Base-by-base conservation (phyloP, 768 basidiomycete genomes). In the Pisolithus sp. region DNA sequence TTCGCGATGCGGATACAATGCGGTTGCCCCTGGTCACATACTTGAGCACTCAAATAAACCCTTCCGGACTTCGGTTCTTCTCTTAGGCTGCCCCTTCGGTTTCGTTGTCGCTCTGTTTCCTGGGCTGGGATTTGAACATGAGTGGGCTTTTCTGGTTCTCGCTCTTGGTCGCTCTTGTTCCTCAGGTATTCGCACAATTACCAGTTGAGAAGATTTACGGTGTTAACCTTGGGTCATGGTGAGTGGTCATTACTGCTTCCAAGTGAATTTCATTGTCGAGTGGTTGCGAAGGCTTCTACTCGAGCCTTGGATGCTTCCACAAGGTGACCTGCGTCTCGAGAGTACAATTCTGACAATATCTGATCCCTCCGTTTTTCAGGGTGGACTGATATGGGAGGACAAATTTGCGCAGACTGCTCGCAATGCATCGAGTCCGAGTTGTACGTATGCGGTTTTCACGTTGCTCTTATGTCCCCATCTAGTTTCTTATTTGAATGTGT, bases 221-320 rank as follows among this genome's bases (percentile, higher is more conserved):
- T 44, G 85, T 87, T 3, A 87, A 88, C 60, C 61, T 88, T 30
- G 83, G 85, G 13, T 80, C 80, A 50, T 85, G 82, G 82, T 79
- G 54, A 20, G 73, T 57, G 5, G 51, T n/a, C 39, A 26, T 3
- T 8, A 6, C 13, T 18, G 4, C n/a, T 23, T 13, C 48, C 9
- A 8, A 26, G 12, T 15, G 34, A 15, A 15, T 21, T 10, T 30
- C 13, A 13, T 34, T 30, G 31, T 54, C 36, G 45, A 54, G 55
- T 37, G 45, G 23, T 40, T 45, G 45, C 39, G 55, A 7, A 89
- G 88, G 88, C 74, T 90, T 46, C 66, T 90, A 0, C 64, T 88
- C 5, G 88, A 90, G 59, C 59, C 86, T n/a, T 90, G 88, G 88
- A 90, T 90, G 87, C 72, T 88, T 39, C 86, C 86, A 8, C 69